Conservation (phyloP, 257 asterid genomes). For the Nicotiana knightiana region DNA sequence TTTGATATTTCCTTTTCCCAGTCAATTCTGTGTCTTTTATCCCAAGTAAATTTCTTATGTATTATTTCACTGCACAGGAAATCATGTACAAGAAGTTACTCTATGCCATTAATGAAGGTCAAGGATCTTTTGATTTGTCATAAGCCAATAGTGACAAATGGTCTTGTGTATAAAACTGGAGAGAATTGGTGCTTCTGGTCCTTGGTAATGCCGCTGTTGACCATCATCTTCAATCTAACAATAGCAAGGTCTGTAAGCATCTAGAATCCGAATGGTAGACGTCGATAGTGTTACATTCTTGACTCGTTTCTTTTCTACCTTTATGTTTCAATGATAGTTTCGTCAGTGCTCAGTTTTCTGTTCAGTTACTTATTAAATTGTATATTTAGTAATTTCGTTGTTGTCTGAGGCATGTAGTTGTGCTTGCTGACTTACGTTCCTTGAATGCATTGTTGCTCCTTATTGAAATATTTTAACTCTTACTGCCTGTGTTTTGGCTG, state of each 20-base stretch:
- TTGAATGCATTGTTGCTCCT: not conserved
- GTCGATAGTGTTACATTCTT: not conserved
- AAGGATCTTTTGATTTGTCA: constrained; percentile 93
- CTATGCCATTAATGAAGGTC: constrained; percentile 91
- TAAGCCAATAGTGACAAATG: constrained; percentile 20
- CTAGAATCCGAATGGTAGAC: not conserved
- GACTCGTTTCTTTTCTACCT: no score
- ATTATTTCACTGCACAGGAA: constrained; percentile 39
- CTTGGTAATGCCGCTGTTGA: not conserved
- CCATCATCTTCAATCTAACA: not conserved
- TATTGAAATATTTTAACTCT: not conserved
- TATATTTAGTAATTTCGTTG: not conserved
- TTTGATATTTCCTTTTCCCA: not conserved
- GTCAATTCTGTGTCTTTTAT: not conserved
- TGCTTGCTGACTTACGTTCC: not conserved
- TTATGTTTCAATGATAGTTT: not conserved
- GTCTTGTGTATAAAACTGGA: not conserved
- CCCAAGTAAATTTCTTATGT: not conserved
- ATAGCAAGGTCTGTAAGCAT: not conserved
- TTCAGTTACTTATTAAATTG: not conserved
- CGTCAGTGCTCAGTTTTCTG: not conserved
- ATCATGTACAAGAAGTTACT: constrained; percentile 82
- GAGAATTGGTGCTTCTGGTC: not conserved
- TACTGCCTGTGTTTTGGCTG: not conserved
- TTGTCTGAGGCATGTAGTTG: not conserved